These are phyloP conservation scores for Meira nashicola DNA, from an alignment of 1,284 basidiomycete species.

Conservation along the genomic window DNA sequence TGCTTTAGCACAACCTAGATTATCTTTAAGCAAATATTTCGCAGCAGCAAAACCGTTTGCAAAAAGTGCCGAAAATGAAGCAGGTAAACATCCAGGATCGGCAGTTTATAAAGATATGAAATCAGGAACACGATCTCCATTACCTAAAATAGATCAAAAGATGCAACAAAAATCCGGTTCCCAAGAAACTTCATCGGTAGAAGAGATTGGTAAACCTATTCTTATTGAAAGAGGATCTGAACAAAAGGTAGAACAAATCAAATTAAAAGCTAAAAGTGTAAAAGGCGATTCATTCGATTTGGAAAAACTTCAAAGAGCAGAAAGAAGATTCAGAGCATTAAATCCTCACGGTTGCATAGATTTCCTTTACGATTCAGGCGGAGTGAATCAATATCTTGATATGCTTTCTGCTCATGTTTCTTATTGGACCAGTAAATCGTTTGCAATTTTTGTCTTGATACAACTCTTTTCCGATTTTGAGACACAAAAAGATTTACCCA, in stretches of 20 bases:
- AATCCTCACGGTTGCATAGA: conserved; percentile 49
- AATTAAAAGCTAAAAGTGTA: conserved; percentile 5
- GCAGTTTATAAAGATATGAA: conserved; percentile 7
- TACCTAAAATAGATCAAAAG: too few relatives aligned
- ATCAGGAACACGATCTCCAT: not conserved
- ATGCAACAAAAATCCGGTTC: too few relatives aligned
- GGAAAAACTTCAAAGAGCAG: conserved; percentile 17
- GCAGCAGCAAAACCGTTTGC: conserved; percentile 19
- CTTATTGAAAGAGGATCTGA: conserved; percentile 14
- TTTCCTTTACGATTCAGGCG: conserved; percentile 28
- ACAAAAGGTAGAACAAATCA: conserved; percentile 2
- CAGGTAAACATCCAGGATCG: conserved; percentile 10
- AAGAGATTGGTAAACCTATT: conserved; percentile 1
- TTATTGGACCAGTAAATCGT: conserved; percentile 42
- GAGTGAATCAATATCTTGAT: conserved; percentile 27
- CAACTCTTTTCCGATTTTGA: conserved; percentile 25
- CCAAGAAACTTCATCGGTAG: conserved; percentile 1
- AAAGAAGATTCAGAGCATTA: conserved; percentile 36
- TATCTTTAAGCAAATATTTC: conserved; percentile 49
- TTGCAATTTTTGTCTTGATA: conserved; percentile 43
- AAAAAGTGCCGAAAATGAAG: conserved; percentile 13
- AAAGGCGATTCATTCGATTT: conserved; percentile 12
- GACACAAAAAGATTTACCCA: not conserved
- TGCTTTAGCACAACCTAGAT: conserved; percentile 40
- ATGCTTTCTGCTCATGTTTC: conserved; percentile 12